Conservation (phyloP, 1,284 basidiomycete genomes). For the Farysia itapuensis region DNA sequence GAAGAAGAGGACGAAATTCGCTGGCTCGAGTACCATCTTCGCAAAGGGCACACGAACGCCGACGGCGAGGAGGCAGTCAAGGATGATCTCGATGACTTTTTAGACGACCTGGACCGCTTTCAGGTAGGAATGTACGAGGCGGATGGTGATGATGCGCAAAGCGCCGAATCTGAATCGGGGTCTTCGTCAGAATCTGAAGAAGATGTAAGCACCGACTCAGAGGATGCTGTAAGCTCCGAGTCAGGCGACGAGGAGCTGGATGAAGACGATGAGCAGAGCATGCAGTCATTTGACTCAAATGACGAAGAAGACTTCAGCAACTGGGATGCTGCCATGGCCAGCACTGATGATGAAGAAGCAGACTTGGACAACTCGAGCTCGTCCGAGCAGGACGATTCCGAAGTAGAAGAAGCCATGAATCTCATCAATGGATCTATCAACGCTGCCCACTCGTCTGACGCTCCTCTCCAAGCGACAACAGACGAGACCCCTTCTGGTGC, state of each 20-base stretch:
- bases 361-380: conserved; percentile 7
- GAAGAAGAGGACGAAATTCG: conserved; percentile 58
- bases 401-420: conserved; percentile 16
- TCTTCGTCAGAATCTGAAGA: not conserved
- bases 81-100: conserved; percentile 46
- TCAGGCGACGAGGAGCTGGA: conserved; percentile 3
- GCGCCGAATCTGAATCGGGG: conserved; percentile 1
- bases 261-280: conserved; percentile 5
- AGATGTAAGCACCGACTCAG: not conserved
- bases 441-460: not conserved
- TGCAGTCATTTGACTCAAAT: conserved; percentile 21
- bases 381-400: conserved; percentile 9
- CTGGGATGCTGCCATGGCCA: conserved; percentile 42
- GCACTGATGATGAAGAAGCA: conserved; percentile 24
- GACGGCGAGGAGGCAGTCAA: conserved; percentile 21
- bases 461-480: not conserved
- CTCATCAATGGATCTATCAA: not conserved
- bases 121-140: conserved; percentile 38
- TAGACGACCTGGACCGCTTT: conserved; percentile 49
- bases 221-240: not conserved
- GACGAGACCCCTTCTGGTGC: conserved; percentile 8
- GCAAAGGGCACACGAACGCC: conserved; percentile 5
- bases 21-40: conserved; percentile 55
- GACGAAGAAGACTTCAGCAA: conserved; percentile 35
- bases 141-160: conserved; percentile 3